Evolutionary conservation across 2,329 filamentous ascomycete species (phyloP).

Genomic region (Neonectria neomacrospora): DNA sequence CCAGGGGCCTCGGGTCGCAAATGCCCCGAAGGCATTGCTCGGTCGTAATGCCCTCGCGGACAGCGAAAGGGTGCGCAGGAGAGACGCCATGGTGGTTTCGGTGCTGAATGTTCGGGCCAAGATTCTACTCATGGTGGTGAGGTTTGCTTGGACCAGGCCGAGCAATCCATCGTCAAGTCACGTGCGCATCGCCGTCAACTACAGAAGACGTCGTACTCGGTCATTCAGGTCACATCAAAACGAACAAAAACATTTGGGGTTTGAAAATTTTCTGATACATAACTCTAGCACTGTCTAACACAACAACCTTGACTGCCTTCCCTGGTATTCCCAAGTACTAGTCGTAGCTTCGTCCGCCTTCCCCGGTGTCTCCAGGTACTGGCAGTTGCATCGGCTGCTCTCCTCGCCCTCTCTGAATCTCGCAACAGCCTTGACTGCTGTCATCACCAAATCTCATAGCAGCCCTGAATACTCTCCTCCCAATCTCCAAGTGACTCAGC

Average conservation of each 20-base stretch:
- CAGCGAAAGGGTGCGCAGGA: conserved; percentile 50
- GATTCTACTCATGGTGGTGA: conserved; percentile 25
- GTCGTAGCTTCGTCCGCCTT: too few species aligned
- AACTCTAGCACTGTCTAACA: not conserved
- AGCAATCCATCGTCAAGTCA: conserved; percentile 39
- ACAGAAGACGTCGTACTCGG: too few species aligned
- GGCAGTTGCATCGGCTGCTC: not conserved
- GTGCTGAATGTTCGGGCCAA: conserved; percentile 30
- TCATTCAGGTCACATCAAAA: not conserved
- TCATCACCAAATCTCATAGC: not conserved
- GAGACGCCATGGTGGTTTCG: conserved; percentile 49
- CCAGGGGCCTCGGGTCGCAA: conserved; percentile 33
- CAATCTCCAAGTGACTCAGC: not conserved
- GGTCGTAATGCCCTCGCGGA: conserved; percentile 44
- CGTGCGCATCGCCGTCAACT: conserved; percentile 29
- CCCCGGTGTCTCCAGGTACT: too few species aligned
- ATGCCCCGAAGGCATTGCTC: conserved; percentile 33
- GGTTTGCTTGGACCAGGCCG: conserved; percentile 38
- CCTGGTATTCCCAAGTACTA: not conserved
- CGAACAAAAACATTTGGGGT: not conserved
- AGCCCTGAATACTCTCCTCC: not conserved
- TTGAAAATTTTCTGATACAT: not conserved
- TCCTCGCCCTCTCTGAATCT: not conserved
- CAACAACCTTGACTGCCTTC: not conserved
- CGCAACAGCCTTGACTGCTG: not conserved